Conservation (phyloP, 257 asterid species). For the Solanum dulcamara region DNA sequence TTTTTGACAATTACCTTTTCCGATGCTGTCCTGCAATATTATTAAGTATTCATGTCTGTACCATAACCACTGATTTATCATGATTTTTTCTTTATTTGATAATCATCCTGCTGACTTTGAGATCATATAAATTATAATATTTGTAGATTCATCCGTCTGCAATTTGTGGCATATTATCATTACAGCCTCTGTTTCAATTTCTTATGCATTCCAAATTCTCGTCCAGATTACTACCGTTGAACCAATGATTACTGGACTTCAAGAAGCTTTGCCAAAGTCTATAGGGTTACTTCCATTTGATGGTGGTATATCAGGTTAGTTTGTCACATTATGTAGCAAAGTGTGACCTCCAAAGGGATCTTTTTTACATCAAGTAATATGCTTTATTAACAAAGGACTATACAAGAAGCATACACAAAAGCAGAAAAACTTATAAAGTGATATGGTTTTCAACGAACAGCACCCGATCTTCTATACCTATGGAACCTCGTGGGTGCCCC, state of each 20-base stretch:
- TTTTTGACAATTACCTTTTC: background rate
- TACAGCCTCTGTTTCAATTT: background rate
- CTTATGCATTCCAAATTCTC: constrained; percentile 3
- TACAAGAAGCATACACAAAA: background rate
- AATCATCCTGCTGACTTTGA: background rate
- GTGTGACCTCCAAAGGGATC: background rate
- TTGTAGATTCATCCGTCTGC: background rate
- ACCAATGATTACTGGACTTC: constrained; percentile 78
- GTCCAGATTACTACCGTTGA: constrained; percentile 75
- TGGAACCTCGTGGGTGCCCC: background rate
- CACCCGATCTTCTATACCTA: background rate
- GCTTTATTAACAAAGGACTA: background rate
- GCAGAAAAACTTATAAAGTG: background rate
- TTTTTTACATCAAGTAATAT: background rate
- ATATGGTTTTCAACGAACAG: background rate
- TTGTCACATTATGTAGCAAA: background rate
- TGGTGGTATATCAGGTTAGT: constrained; percentile 81
- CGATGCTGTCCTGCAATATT: background rate
- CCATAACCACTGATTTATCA: background rate
- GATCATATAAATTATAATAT: background rate
- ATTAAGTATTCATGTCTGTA: background rate
- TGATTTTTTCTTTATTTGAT: background rate
- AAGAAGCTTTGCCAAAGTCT: constrained; percentile 90
- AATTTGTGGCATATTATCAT: background rate
- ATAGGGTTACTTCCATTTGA: constrained; percentile 90